Base-by-base conservation (phyloP, 805 yeast species). In the Kazachstania martiniae region DNA sequence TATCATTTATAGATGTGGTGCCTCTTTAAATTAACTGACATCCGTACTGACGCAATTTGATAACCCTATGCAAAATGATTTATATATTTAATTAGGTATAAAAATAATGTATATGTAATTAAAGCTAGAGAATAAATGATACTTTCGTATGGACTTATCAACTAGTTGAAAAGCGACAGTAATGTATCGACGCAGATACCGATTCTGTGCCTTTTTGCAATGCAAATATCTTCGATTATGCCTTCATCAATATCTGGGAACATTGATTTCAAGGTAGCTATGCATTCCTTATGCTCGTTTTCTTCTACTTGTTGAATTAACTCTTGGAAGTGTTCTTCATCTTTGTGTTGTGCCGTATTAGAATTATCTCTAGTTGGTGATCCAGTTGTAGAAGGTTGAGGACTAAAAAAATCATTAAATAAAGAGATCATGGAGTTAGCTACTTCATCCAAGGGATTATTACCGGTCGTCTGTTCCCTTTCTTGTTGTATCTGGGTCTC, bases 241-340 rank as follows among this genome's bases (percentile, higher is more conserved):
- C 72, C 81, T 31, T 61, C 59, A 43, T 84, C 94, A 38, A 85
- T 60, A 28, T 62, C 64, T 0, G 94, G 93, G 53, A 86, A 85
- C 74, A 86, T 80, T 29, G 74, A 74, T 18, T 59, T 58, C 33
- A 85, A 61, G 3, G 70, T 69, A 1, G 56, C 58, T 16, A 68
- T 61, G 2, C 74, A 67, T 27, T 65, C 63, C 13, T 60, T 54
- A 24, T 58, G 63, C 38, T 73, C 76, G 35, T 62, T 53, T 18
- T 54, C 58, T 25, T 62, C 62, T 1, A 64, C 66, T 18, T 58
- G 51, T 35, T 44, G 51, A 28, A 38, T 29, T 12, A 44, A 32
- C n/a, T 38, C 41, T 27, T 36, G 37, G 19, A 31, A 35, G 16
- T 61, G 34, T 29, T 50, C 55, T 31, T 55, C 53, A 3, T 18